Conservation (phyloP, 2,329 filamentous ascomycete species). For the Amesomyces nigricolor region DNA sequence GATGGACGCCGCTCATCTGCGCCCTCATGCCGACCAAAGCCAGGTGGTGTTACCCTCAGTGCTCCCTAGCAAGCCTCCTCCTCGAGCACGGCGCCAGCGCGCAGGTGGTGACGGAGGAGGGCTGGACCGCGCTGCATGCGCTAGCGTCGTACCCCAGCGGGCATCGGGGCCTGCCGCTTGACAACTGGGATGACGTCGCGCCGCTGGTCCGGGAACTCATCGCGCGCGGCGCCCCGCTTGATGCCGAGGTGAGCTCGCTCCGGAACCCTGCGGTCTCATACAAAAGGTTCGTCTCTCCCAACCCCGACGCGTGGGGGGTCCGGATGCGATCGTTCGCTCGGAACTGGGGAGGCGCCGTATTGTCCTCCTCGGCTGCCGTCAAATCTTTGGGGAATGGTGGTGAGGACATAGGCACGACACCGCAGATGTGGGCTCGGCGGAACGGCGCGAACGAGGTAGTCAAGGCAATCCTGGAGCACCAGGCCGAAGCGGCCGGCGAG, state of each 20-base stretch:
- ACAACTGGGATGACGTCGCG: background rate
- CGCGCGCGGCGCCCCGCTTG: constrained; percentile 3
- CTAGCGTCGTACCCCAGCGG: constrained; percentile 3
- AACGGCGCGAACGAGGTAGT: background rate
- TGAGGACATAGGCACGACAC: background rate
- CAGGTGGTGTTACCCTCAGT: background rate
- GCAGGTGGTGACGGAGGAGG: constrained; percentile 21
- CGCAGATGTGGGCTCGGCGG: background rate
- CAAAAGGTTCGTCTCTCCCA: background rate
- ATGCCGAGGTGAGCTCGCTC: background rate
- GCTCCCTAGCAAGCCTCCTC: constrained; percentile 19
- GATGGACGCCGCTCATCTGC: constrained; percentile 31
- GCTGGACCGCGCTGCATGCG: constrained; percentile 27
- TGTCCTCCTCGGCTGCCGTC: background rate
- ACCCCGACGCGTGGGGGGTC: background rate
- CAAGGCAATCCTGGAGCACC: background rate
- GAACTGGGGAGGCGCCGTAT: no score
- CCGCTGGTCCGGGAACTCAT: constrained; percentile 3
- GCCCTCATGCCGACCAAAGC: constrained; percentile 18
- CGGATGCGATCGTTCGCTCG: no score
- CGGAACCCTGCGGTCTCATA: background rate
- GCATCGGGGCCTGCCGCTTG: background rate
- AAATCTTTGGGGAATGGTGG: background rate
- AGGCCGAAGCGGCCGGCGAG: background rate
- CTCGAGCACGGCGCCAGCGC: constrained; percentile 26